Conservation (phyloP, 306 rosid genomes). For the Gleditsia sinensis region DNA sequence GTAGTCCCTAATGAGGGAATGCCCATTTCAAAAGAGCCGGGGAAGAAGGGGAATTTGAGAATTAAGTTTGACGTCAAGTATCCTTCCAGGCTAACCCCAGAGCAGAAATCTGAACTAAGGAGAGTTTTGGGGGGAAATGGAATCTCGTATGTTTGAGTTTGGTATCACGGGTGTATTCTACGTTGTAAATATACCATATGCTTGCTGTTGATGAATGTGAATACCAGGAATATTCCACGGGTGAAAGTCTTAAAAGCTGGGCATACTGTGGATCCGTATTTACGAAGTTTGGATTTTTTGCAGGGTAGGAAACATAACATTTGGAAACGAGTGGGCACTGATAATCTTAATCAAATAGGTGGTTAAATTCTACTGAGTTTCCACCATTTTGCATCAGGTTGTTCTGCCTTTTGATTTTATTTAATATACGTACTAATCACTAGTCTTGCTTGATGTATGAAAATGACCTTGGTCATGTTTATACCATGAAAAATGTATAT, state of each 20-base stretch:
- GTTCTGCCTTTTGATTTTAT: conserved; percentile 26
- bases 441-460: conserved; percentile 12
- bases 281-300: conserved; percentile 35
- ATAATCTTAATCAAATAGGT: conserved; percentile 20
- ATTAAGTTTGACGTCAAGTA: conserved; percentile 80
- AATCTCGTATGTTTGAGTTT: conserved; percentile 44
- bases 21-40: conserved; percentile 90
- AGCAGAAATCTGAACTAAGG: conserved; percentile 84
- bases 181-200: conserved; percentile 40
- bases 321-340: conserved; percentile 20
- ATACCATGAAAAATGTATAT: conserved; percentile 34
- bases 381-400: neutral
- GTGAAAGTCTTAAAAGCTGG: neutral
- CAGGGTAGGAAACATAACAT: conserved; percentile 33
- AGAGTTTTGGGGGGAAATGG: conserved; percentile 68
- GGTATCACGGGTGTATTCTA: conserved; percentile 28
- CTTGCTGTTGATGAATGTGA: conserved; percentile 42
- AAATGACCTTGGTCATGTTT: conserved; percentile 3
- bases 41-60: conserved; percentile 85
- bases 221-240: conserved; percentile 34
- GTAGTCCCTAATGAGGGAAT: conserved; percentile 82
- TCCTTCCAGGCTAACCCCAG: conserved; percentile 72
- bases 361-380: conserved; percentile 25
- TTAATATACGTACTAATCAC: conserved; percentile 7
- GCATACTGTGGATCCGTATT: conserved; percentile 20